Evolutionary conservation across 2,329 filamentous ascomycete species (phyloP).

Genomic region (Didymosphaeria variabile): DNA sequence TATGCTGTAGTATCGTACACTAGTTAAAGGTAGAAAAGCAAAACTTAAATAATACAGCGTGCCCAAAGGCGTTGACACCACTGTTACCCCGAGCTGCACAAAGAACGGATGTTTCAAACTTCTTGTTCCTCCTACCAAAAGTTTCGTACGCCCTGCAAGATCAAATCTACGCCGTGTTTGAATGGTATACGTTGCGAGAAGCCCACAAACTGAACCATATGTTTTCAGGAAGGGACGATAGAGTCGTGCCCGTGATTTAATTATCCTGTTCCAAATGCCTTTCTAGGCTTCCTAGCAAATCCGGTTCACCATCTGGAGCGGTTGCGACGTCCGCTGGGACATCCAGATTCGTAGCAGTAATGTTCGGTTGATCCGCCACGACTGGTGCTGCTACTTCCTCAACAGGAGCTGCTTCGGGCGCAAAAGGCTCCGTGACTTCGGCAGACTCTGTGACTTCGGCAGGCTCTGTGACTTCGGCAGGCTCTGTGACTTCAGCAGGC

Average conservation of each 20-base stretch:
- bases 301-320: conserved; percentile 51
- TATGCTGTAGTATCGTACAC: too few relatives aligned
- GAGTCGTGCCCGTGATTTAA: conserved; percentile 20
- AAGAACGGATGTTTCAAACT: not conserved
- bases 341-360: conserved; percentile 16
- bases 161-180: not conserved
- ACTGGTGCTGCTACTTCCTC: not conserved
- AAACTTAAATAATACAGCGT: too few relatives aligned
- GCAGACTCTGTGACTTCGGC: not conserved
- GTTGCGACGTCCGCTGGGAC: conserved; percentile 20
- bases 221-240: conserved; percentile 18
- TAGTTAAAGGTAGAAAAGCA: too few relatives aligned
- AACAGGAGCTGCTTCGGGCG: not conserved
- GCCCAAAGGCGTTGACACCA: too few relatives aligned
- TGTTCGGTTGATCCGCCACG: not conserved
- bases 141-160: not conserved
- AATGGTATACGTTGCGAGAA: not conserved
- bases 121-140: not conserved
- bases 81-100: not conserved
- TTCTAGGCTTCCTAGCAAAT: conserved; percentile 60
- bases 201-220: not conserved
- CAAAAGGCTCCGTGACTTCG: not conserved
- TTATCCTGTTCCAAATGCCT: conserved; percentile 52
- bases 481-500: not conserved
- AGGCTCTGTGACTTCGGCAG: not conserved